Conservation (phyloP, 208 protist genomes). For the Angomonas ambiguus region DNA sequence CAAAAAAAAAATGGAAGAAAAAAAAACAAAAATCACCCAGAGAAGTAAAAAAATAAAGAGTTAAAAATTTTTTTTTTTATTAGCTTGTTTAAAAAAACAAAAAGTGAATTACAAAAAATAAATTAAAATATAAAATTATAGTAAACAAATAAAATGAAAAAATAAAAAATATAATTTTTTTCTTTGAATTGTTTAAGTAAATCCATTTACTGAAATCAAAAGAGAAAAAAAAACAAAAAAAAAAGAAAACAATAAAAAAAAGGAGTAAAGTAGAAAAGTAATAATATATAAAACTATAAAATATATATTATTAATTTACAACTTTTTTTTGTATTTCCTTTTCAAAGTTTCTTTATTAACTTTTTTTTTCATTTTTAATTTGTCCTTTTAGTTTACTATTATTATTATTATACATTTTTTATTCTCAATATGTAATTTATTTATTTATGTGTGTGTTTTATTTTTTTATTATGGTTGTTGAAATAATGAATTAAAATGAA, state of each 20-base stretch:
- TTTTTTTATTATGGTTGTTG: slow-evolving; percentile 1
- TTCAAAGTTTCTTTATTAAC: too few relatives aligned
- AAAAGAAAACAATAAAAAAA: too few relatives aligned
- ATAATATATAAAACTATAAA: too few relatives aligned
- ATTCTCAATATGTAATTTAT: background rate
- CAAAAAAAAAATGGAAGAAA: background rate
- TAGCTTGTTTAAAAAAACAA: slow-evolving; percentile 8
- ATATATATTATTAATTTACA: slow-evolving; percentile 18
- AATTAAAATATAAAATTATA: too few relatives aligned
- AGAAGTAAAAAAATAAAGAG: background rate
- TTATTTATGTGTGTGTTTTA: background rate
- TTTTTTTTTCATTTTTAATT: slow-evolving; percentile 4
- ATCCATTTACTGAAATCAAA: too few relatives aligned
- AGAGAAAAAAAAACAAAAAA: too few relatives aligned
- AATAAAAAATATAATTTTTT: too few relatives aligned
- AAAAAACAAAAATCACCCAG: background rate
- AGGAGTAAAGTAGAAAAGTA: too few relatives aligned
- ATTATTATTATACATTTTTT: background rate
- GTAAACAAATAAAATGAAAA: too few relatives aligned
- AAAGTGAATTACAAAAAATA: background rate
- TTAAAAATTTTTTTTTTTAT: slow-evolving; percentile 10
- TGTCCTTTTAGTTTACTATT: slow-evolving; percentile 16
- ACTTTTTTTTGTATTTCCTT: slow-evolving; percentile 10
- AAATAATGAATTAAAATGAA: background rate
- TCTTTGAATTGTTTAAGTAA: too few relatives aligned